phyloP scores from a whole-genome alignment of 192 early-diverging fungal genomes.

The Coemansia sp. region DNA sequence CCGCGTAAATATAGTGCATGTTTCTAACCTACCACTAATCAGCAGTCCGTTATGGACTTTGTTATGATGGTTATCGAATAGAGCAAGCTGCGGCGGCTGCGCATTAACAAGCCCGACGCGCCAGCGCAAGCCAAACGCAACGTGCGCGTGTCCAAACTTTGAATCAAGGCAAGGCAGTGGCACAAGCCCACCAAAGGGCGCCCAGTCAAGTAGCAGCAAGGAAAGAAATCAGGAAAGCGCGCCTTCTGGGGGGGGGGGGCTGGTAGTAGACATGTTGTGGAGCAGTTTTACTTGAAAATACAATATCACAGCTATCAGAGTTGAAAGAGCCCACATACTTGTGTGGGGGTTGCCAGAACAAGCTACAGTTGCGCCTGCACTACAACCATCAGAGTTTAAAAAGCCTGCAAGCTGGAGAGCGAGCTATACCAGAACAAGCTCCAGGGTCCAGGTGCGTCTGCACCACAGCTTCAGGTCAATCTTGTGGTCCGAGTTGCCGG shows the following conservation, averaged over 20 bases:
- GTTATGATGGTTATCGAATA: not conserved
- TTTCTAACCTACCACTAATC: not conserved
- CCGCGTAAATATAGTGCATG: too few species aligned
- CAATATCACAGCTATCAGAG: not conserved
- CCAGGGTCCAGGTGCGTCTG: constrained; percentile 76
- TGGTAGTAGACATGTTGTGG: not conserved
- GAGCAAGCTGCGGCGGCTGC: constrained; percentile 49
- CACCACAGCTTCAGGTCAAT: constrained; percentile 71
- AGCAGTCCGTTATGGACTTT: not conserved
- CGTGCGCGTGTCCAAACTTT: constrained; percentile 42
- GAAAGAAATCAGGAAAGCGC: not conserved
- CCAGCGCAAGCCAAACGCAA: constrained; percentile 47
- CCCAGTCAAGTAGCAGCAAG: too few species aligned
- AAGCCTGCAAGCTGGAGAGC: constrained; percentile 30
- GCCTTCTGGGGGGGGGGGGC: not conserved
- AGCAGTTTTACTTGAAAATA: too few species aligned
- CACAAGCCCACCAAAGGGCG: too few species aligned
- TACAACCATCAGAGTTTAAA: not conserved
- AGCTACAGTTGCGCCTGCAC: constrained; percentile 78
- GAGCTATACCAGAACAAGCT: constrained; percentile 61
- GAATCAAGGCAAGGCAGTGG: not conserved
- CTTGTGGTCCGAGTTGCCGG: constrained; percentile 56
- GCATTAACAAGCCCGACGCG: constrained; percentile 40
- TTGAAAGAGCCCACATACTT: constrained; percentile 21
- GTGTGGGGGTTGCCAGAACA: constrained; percentile 52